Evolutionary conservation across 768 basidiomycete species (phyloP), one percentile per base, ranked within the genome.

Genomic region (Boletus rex-veris): DNA sequence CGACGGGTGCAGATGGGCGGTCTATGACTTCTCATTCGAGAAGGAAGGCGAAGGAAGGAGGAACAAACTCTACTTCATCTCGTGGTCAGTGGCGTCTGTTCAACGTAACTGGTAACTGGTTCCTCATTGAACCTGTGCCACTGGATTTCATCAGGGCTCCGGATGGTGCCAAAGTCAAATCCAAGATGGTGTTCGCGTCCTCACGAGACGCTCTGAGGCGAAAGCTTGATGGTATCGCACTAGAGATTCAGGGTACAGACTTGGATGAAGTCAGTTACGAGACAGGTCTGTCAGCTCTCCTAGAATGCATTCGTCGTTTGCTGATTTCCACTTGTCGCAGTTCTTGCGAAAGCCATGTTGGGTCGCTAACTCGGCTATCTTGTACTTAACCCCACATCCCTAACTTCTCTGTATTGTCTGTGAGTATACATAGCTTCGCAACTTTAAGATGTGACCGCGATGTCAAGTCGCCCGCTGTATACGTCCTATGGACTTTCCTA

Each of bases 111-210:
- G 31, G 39, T 38, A 3, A 26, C 24, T 33, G 7, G 18, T 45
- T 4, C 28, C 36, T 56, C 31, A 52, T 38, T 12, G 40, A 35
- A 48, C 8, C 3, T 19, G 18, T 28, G 11, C 18, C 35, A 16
- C 28, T 7, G 16, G 3, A 45, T 57, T 35, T 31, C n/a, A 39
- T 26, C 65, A 98, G 96, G 96, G 79, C 85, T 16, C 95, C 97
- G 56, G 94, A 97, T 64, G 70, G 67, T 19, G 85, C 93, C 41
- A 89, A 83, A 77, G 77, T 96, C 71, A 94, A 85, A 75, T 73
- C 80, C 67, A 98, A 95, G 87, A 98, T 98, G 95, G 66, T 97
- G 62, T 89, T 81, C 72, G 88, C 96, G n/a, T 85, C 92, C 21
- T 98, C 96, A 48, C 88, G 85, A 68, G 90, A 92, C 14, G 88